These are phyloP conservation scores for Rhododendron vialii DNA, from an alignment of 148 eudicot species.

Conservation along the genomic window DNA sequence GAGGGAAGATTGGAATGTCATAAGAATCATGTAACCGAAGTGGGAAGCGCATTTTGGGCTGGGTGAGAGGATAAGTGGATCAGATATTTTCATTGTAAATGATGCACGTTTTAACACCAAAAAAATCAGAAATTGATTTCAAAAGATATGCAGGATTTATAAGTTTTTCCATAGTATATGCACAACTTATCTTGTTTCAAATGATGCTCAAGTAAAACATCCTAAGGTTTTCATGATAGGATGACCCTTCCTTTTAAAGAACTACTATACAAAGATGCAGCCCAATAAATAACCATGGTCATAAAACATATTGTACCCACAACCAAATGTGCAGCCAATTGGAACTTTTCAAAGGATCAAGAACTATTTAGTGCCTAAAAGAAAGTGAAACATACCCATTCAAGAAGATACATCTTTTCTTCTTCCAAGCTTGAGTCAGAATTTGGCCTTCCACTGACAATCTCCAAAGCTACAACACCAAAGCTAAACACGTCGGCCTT, in stretches of 20 bases:
- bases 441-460: constrained; percentile 74
- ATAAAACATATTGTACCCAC: not conserved
- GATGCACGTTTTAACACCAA: too few species aligned
- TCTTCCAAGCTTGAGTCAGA: constrained; percentile 47
- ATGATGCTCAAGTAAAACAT: not conserved
- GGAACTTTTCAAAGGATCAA: not conserved
- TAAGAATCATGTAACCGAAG: not conserved
- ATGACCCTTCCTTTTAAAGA: not conserved
- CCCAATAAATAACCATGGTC: not conserved
- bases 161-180: too few species aligned
- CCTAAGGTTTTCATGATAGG: not conserved
- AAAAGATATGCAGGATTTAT: not conserved
- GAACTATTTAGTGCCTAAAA: not conserved
- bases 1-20: not conserved
- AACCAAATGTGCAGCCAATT: not conserved
- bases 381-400: constrained; percentile 53
- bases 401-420: constrained; percentile 72
- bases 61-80: not conserved
- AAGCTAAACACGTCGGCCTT: constrained; percentile 90
- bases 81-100: not conserved
- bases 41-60: not conserved
- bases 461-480: constrained; percentile 82
- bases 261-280: not conserved
- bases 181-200: not conserved
- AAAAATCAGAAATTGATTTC: not conserved